Percentiles rank a stretch among this genome's conserved stretches.
Evolutionary conservation across 176 grass and related monocot species (phyloP).

Genomic region (Microstegium vimineum): DNA sequence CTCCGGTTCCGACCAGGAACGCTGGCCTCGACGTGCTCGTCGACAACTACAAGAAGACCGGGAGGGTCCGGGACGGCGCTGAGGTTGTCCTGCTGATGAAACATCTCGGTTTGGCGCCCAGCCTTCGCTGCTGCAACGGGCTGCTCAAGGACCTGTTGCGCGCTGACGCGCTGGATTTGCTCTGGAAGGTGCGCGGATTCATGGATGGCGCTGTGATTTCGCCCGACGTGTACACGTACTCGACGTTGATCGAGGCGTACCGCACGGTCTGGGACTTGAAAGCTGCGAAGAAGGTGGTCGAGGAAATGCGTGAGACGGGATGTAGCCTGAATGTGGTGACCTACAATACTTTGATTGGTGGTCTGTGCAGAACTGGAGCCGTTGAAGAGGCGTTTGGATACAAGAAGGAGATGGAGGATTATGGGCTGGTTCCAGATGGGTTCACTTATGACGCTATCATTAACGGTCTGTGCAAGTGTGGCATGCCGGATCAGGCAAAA

Average conservation of each 20-base stretch:
- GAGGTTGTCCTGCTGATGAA: conserved; percentile 50
- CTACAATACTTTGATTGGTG: conserved; percentile 63
- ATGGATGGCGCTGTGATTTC: conserved; percentile 20
- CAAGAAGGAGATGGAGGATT: conserved; percentile 63
- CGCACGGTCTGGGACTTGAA: conserved; percentile 44
- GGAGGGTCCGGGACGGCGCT: conserved; percentile 38
- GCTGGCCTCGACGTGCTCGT: conserved; percentile 50
- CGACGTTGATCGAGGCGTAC: conserved; percentile 48
- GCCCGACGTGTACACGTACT: conserved; percentile 60
- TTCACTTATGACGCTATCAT: conserved; percentile 59
- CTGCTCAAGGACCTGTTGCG: conserved; percentile 68
- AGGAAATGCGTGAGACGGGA: conserved; percentile 54
- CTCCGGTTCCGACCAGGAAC: not conserved
- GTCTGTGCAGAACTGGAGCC: conserved; percentile 50
- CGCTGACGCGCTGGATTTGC: conserved; percentile 49
- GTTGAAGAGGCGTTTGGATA: conserved; percentile 57
- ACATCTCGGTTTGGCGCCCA: conserved; percentile 37
- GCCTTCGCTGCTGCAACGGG: conserved; percentile 61
- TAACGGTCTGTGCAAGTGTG: conserved; percentile 49
- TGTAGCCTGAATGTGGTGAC: conserved; percentile 43
- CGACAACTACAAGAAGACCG: conserved; percentile 61
- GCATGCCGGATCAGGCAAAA: conserved; percentile 42
- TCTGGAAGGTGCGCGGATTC: conserved; percentile 63
- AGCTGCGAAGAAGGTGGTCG: conserved; percentile 51
- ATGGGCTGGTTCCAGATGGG: conserved; percentile 41